Evolutionary conservation across 768 basidiomycete genomes (phyloP).

Genomic region (Myochromella boudieri): DNA sequence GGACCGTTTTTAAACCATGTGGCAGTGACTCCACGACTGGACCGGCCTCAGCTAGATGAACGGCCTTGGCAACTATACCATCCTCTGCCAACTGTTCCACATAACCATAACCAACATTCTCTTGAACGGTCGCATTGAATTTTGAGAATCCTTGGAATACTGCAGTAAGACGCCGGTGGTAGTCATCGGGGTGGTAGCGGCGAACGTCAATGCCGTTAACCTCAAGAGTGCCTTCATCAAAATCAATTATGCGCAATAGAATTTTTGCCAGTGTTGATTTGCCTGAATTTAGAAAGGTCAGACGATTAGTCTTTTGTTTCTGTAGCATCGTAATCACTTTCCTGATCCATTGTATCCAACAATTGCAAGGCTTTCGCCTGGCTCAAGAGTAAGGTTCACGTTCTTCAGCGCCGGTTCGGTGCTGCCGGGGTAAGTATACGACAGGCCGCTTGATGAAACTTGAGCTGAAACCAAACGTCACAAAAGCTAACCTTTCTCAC

Average conservation of each 20-base stretch:
- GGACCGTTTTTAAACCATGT: constrained; percentile 67
- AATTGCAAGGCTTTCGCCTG: constrained; percentile 83
- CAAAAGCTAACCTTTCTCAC: constrained; percentile 36
- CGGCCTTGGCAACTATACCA: constrained; percentile 59
- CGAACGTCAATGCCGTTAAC: constrained; percentile 74
- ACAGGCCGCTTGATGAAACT: constrained; percentile 32
- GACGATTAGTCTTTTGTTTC: not conserved
- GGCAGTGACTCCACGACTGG: constrained; percentile 65
- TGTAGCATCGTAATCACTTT: constrained; percentile 26
- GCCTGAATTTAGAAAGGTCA: constrained; percentile 40
- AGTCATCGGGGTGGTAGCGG: constrained; percentile 61
- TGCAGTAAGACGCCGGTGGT: constrained; percentile 73
- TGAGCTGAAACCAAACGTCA: constrained; percentile 8
- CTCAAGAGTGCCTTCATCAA: constrained; percentile 63
- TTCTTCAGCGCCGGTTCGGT: constrained; percentile 65
- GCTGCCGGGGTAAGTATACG: constrained; percentile 81
- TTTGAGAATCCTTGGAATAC: constrained; percentile 88
- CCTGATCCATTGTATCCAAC: constrained; percentile 87
- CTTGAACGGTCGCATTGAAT: constrained; percentile 72
- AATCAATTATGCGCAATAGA: constrained; percentile 76
- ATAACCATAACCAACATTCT: constrained; percentile 85
- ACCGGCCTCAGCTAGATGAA: constrained; percentile 71
- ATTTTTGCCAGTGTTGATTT: constrained; percentile 88
- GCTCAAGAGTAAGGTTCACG: constrained; percentile 65
- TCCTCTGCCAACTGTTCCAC: constrained; percentile 61